Percentiles rank a stretch among this genome's conserved stretches.
Evolutionary conservation across 2,329 filamentous ascomycete genomes (phyloP).

Genomic region (Colletotrichum chlorophyti): DNA sequence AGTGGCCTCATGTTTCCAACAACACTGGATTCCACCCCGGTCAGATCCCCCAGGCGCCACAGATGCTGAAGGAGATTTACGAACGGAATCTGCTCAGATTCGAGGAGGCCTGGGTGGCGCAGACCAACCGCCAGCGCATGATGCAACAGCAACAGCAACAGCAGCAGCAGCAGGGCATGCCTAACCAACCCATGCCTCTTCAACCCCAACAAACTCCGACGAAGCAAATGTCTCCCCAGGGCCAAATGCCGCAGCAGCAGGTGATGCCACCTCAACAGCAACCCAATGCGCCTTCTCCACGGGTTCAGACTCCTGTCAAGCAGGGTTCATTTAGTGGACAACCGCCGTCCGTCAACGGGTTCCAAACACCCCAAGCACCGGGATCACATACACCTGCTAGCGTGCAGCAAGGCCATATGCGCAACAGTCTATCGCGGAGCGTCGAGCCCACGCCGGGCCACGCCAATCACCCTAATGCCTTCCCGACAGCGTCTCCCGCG

Average conservation of each 20-base stretch:
- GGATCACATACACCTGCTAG: conserved; percentile 52
- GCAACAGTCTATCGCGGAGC: conserved; percentile 59
- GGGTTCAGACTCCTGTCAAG: conserved; percentile 51
- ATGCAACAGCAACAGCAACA: conserved; percentile 55
- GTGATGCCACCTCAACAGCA: conserved; percentile 43
- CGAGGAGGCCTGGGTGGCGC: conserved; percentile 70
- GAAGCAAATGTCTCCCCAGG: conserved; percentile 46
- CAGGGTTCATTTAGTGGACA: conserved; percentile 55
- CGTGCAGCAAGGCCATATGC: conserved; percentile 50
- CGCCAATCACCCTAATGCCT: conserved; percentile 44
- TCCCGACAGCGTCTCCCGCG: conserved; percentile 54
- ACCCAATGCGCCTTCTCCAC: no score
- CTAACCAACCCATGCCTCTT: conserved; percentile 40
- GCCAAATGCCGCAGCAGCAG: conserved; percentile 36
- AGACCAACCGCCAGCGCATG: conserved; percentile 61
- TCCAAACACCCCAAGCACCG: conserved; percentile 50
- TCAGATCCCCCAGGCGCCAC: conserved; percentile 70
- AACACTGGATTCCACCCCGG: conserved; percentile 66
- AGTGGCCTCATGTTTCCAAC: conserved; percentile 77
- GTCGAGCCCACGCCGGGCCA: conserved; percentile 52
- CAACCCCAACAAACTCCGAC: conserved; percentile 46
- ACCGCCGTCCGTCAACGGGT: conserved; percentile 53
- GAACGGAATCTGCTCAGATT: conserved; percentile 79
- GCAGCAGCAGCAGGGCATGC: conserved; percentile 40
- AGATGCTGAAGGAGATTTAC: conserved; percentile 76